Evolutionary conservation across 441 rosid species (phyloP).

Genomic region (Raphanus hybrid): DNA sequence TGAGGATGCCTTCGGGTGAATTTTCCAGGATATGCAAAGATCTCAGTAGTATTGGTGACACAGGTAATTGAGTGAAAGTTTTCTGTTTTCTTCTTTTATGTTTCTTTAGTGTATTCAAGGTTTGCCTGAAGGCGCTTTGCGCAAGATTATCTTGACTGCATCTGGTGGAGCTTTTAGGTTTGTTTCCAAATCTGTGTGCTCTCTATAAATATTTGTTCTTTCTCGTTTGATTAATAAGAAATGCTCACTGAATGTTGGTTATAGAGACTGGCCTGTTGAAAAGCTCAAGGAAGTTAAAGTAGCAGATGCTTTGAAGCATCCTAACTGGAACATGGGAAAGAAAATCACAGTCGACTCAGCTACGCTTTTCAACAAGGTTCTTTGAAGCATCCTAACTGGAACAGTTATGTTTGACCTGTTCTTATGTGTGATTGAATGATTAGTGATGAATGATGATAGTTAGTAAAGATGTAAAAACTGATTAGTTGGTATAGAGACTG

Average conservation of each 20-base stretch:
- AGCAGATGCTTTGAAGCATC: conserved; percentile 96
- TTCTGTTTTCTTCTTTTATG: conserved; percentile 11
- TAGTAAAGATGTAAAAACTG: too few species aligned
- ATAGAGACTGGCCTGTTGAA: conserved; percentile 87
- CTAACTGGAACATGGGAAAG: conserved; percentile 96
- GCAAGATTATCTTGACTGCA: conserved; percentile 87
- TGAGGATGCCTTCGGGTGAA: conserved; percentile 87
- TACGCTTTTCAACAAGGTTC: conserved; percentile 94
- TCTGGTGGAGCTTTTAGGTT: conserved; percentile 52
- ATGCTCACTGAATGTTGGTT: conserved; percentile 2
- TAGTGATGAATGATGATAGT: too few species aligned
- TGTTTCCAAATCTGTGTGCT: neutral
- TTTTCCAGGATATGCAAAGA: conserved; percentile 90
- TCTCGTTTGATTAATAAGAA: neutral
- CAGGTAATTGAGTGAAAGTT: conserved; percentile 48
- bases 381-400: neutral
- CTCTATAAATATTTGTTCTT: too few species aligned
- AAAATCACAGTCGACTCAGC: conserved; percentile 97
- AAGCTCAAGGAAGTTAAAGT: conserved; percentile 91
- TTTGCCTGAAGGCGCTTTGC: conserved; percentile 81
- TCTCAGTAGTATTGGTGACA: conserved; percentile 92
- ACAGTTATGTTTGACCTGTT: too few species aligned
- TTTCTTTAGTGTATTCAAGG: conserved; percentile 84
- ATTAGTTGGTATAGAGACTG: too few species aligned
- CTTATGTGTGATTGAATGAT: too few species aligned